Evolutionary conservation across 306 rosid genomes (phyloP).

Genomic region (Hippophae gyantsensis): DNA sequence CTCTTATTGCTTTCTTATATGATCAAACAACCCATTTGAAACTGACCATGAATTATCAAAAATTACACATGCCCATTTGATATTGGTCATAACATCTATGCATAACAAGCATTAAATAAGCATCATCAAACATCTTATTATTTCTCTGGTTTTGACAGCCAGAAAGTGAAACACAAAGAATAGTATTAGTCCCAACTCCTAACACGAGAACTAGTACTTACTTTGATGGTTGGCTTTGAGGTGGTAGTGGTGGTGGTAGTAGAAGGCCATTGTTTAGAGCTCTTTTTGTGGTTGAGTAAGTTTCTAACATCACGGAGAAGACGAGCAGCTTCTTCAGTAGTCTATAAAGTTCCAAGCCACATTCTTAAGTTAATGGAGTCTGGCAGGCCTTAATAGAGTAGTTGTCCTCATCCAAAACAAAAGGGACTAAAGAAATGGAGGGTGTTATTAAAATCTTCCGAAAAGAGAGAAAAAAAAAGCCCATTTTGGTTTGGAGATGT

Average conservation of each 20-base stretch:
- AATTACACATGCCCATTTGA: constrained; percentile 15
- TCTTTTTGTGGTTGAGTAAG: constrained; percentile 43
- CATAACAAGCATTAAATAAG: constrained; percentile 35
- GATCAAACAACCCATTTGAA: constrained; percentile 18
- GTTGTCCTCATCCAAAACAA: no score
- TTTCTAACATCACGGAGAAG: constrained; percentile 64
- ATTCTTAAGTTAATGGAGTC: constrained; percentile 19
- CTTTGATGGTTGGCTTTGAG: constrained; percentile 1
- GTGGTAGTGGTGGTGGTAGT: not conserved
- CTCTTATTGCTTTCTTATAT: constrained; percentile 16
- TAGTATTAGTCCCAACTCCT: not conserved
- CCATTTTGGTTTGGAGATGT: no score
- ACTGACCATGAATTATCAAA: constrained; percentile 37
- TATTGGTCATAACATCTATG: constrained; percentile 25
- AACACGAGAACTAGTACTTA: constrained; percentile 11
- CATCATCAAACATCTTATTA: constrained; percentile 23
- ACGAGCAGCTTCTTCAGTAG: constrained; percentile 73
- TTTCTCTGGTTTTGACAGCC: constrained; percentile 6
- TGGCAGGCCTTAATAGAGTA: no score
- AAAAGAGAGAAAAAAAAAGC: no score
- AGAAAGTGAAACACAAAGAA: not conserved
- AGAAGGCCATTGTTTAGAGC: constrained; percentile 19
- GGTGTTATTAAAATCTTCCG: no score
- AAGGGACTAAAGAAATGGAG: no score
- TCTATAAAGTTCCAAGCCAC: constrained; percentile 80